Evolutionary conservation across 441 rosid species (phyloP).

Genomic region (Daphne laureola): DNA sequence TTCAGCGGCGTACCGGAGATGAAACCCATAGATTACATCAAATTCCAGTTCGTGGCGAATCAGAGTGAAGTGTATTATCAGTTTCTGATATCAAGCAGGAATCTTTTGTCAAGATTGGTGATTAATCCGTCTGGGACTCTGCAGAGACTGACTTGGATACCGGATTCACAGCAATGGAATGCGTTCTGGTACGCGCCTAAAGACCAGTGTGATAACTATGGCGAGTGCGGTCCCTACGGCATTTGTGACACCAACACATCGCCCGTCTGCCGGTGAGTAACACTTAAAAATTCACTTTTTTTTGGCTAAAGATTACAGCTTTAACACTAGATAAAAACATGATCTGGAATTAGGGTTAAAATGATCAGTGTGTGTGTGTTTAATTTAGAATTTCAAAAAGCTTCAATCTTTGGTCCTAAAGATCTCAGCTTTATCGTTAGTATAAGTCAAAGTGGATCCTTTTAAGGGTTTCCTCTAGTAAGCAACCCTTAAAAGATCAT

Average conservation of each 20-base stretch:
- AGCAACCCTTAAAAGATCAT: no score
- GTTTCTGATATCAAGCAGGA: conserved; percentile 13
- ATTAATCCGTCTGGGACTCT: conserved; percentile 28
- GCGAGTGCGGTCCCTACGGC: conserved; percentile 53
- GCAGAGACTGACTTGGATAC: conserved; percentile 39
- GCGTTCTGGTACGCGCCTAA: conserved; percentile 69
- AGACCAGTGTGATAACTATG: conserved; percentile 63
- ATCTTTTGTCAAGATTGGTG: conserved; percentile 28
- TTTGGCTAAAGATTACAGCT: no score
- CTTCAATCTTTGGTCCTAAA: no score
- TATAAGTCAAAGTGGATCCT: no score
- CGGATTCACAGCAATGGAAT: conserved; percentile 34
- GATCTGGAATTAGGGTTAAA: no score
- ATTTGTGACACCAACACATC: conserved; percentile 58
- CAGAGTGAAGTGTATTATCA: conserved; percentile 30
- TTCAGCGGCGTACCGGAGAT: conserved; percentile 61
- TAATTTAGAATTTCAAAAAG: no score
- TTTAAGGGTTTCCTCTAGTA: no score
- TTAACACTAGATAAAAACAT: no score
- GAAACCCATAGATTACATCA: conserved; percentile 23
- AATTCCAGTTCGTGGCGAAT: conserved; percentile 24
- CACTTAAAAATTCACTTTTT: no score
- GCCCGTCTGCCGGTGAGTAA: conserved; percentile 38
- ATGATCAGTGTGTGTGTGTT: no score
- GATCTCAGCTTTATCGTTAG: no score